A percentile compares a stretch with the other conserved stretches of the same genome.
Conservation (phyloP, 2,329 filamentous ascomycete species). For the Cladophialophora psammophila region DNA sequence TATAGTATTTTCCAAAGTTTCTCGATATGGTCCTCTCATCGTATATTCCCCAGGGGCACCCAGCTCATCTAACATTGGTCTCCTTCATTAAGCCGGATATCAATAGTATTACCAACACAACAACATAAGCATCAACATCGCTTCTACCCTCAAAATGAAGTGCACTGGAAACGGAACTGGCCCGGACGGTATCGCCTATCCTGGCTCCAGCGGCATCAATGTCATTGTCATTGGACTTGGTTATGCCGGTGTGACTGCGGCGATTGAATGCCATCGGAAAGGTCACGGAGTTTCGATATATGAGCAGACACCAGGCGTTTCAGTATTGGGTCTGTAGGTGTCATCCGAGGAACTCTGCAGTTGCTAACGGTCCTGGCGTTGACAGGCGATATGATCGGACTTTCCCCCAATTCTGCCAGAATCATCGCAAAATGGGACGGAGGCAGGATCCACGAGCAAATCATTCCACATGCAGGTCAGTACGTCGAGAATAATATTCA, state of each 20-base stretch:
- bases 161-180: background rate
- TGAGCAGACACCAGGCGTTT: slow-evolving; percentile 46
- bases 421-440: slow-evolving; percentile 40
- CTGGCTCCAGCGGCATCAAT: slow-evolving; percentile 14
- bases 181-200: slow-evolving; percentile 3
- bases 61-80: no score
- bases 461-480: slow-evolving; percentile 17
- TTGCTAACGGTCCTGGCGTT: no score
- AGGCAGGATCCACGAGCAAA: slow-evolving; percentile 37
- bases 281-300: slow-evolving; percentile 67
- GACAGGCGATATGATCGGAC: no score
- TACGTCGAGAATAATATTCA: slow-evolving; percentile 43
- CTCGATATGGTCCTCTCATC: no score
- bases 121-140: no score
- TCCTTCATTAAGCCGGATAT: no score
- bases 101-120: no score
- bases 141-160: background rate
- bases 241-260: slow-evolving; percentile 68
- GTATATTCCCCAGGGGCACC: no score
- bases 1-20: no score
- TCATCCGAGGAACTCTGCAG: no score
- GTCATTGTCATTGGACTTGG: slow-evolving; percentile 46
- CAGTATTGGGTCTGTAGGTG: no score
- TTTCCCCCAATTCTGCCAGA: no score
- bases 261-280: slow-evolving; percentile 68